Conservation (phyloP, 1,284 basidiomycete genomes). For the Agroathelia rolfsii region DNA sequence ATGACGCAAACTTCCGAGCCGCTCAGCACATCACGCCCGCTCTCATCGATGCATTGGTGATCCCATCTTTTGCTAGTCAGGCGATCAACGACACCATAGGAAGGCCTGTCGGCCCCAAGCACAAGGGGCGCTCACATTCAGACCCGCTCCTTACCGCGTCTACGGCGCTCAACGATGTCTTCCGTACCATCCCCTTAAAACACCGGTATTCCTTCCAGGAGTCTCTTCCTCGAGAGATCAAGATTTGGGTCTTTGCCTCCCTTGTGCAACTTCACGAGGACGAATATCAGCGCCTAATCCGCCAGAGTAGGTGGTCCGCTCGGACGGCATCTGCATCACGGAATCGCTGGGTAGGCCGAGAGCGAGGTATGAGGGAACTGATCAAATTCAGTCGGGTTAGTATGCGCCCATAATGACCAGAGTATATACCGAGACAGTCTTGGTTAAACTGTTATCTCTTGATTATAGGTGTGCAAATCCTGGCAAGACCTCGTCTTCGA, state of each 20-base stretch:
- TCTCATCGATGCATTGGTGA: too few relatives aligned
- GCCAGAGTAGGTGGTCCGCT: constrained; percentile 44
- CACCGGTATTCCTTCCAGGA: constrained; percentile 55
- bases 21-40: constrained; percentile 20
- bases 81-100: constrained; percentile 9
- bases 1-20: too few relatives aligned
- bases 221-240: constrained; percentile 65
- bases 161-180: constrained; percentile 33
- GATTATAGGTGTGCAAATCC: constrained; percentile 63
- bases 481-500: constrained; percentile 80
- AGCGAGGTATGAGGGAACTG: constrained; percentile 66
- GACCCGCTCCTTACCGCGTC: constrained; percentile 51
- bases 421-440: constrained; percentile 7
- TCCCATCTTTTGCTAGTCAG: constrained; percentile 1
- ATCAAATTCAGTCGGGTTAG: constrained; percentile 72
- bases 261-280: constrained; percentile 45
- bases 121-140: constrained; percentile 53
- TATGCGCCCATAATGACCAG: constrained; percentile 15
- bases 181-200: constrained; percentile 35
- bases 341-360: constrained; percentile 62
- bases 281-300: constrained; percentile 35
- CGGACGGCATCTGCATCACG: constrained; percentile 44
- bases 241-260: constrained; percentile 49
- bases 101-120: constrained; percentile 21
- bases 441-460: constrained; percentile 11